Evolutionary conservation across 345 rosid species (phyloP).

Genomic region (Limnanthes douglasii): DNA sequence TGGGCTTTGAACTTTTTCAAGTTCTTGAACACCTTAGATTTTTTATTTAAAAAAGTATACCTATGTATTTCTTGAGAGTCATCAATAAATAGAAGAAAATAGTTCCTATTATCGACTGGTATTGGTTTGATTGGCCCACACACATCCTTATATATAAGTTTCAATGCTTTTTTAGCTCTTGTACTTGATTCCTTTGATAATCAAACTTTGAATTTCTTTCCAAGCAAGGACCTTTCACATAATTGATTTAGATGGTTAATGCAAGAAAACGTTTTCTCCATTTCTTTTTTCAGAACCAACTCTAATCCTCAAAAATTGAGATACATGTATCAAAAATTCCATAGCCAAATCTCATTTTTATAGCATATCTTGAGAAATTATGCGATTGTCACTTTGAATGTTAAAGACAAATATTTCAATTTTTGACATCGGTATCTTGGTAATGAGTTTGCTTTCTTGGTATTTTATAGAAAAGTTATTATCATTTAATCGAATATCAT

Average conservation of each 20-base stretch:
- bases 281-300: background rate
- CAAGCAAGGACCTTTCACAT: slow-evolving; percentile 2
- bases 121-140: background rate
- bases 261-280: background rate
- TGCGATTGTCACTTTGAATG: no score
- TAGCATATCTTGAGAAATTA: background rate
- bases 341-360: background rate
- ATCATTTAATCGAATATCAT: background rate
- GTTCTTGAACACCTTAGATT: background rate
- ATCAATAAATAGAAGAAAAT: background rate
- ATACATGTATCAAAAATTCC: background rate
- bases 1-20: background rate
- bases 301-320: background rate
- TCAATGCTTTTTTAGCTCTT: background rate
- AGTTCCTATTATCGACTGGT: no score
- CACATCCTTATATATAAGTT: background rate
- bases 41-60: background rate
- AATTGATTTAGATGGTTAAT: slow-evolving; percentile 1
- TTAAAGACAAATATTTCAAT: no score
- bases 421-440: background rate
- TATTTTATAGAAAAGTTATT: background rate
- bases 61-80: background rate
- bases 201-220: background rate
- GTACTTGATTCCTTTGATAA: background rate
- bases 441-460: background rate